Conservation (phyloP, 495 filamentous ascomycete genomes). For the Annulohypoxylon bovei region DNA sequence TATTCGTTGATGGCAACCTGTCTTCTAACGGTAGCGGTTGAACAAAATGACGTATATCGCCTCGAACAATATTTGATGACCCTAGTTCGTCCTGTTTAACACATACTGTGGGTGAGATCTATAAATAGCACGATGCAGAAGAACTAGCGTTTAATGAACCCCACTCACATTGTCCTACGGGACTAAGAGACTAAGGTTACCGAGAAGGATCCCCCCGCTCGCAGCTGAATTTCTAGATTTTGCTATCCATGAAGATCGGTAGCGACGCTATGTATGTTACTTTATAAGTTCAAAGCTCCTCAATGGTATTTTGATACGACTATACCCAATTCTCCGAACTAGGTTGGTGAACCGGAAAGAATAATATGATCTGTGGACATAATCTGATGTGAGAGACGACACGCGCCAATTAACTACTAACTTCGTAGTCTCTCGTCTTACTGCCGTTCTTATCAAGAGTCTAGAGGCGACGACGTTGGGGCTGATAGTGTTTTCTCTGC, state of each 20-base stretch:
- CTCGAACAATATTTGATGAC: not conserved
- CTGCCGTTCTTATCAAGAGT: constrained; percentile 17
- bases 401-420: constrained; percentile 15
- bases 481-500: constrained; percentile 18
- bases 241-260: not conserved
- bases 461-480: constrained; percentile 4
- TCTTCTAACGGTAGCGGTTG: not conserved
- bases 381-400: constrained; percentile 31
- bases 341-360: constrained; percentile 2
- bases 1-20: not conserved
- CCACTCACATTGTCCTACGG: constrained; percentile 29
- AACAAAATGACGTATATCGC: constrained; percentile 27
- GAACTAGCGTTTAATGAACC: constrained; percentile 17
- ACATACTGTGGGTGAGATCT: constrained; percentile 20
- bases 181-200: constrained; percentile 9
- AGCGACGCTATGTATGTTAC: constrained; percentile 2
- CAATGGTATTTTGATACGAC: not conserved
- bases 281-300: too few relatives aligned
- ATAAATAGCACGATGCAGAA: constrained; percentile 35
- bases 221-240: constrained; percentile 13
- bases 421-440: constrained; percentile 8
- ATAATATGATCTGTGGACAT: constrained; percentile 15
- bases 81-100: not conserved
- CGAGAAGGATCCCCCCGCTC: constrained; percentile 7
- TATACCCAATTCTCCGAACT: constrained; percentile 6